Evolutionary conservation across 208 protist species (phyloP).

Genomic region (Trypanosoma platydactyli): DNA sequence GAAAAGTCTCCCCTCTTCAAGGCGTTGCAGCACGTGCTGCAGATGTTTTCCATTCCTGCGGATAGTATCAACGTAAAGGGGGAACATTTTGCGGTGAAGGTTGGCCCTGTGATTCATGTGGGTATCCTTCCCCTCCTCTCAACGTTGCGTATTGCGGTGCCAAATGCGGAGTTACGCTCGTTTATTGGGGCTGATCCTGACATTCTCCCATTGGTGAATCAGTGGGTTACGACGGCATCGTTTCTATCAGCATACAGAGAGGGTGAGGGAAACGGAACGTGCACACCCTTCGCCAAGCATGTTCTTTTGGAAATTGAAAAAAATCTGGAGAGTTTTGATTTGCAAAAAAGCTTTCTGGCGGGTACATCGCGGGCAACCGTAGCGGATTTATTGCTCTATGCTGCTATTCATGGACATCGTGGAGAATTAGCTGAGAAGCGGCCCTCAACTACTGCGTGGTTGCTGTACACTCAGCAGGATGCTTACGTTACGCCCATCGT

Average conservation of each 20-base stretch:
- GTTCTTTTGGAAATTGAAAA: conserved; percentile 55
- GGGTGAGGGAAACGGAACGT: conserved; percentile 1
- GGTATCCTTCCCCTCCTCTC: conserved; percentile 27
- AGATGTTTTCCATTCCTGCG: conserved; percentile 26
- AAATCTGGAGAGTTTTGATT: conserved; percentile 33
- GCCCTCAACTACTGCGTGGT: conserved; percentile 45
- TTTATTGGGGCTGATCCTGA: conserved; percentile 35
- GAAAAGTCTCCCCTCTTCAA: conserved; percentile 28
- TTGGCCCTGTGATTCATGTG: conserved; percentile 6
- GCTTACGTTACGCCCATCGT: conserved; percentile 43
- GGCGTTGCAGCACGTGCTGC: conserved; percentile 16
- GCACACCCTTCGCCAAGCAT: conserved; percentile 35
- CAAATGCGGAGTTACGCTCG: conserved; percentile 5
- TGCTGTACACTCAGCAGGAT: conserved; percentile 38
- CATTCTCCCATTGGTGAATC: conserved; percentile 41
- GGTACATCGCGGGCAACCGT: conserved; percentile 54
- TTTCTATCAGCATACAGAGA: conserved; percentile 33
- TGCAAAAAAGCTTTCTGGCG: conserved; percentile 40
- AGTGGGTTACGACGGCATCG: conserved; percentile 50
- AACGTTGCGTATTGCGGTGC: conserved; percentile 11
- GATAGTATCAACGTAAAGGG: conserved; percentile 15
- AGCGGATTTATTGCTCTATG: conserved; percentile 74
- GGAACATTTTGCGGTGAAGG: conserved; percentile 24
- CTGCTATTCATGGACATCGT: conserved; percentile 51
- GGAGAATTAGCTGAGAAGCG: conserved; percentile 25